Conservation (phyloP, 306 rosid genomes). For the Vigna nakashimae region DNA sequence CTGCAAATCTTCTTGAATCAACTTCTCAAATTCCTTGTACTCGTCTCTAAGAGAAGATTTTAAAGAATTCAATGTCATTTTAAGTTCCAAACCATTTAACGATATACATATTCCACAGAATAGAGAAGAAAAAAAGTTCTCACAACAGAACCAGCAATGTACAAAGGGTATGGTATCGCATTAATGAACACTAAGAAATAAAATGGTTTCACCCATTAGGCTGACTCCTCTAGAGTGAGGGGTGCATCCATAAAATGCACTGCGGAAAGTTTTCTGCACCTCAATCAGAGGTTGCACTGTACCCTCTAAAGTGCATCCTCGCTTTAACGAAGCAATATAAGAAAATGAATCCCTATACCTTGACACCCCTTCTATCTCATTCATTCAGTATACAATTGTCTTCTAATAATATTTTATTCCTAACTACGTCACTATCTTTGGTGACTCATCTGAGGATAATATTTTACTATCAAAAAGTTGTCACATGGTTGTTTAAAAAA, state of each 20-base stretch:
- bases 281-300: not conserved
- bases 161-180: constrained; percentile 4
- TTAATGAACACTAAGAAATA: constrained; percentile 23
- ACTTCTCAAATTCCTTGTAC: constrained; percentile 93
- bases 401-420: too few species aligned
- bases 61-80: constrained; percentile 43
- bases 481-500: too few species aligned
- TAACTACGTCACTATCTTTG: too few species aligned
- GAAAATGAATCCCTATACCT: too few species aligned
- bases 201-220: constrained; percentile 24
- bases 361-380: too few species aligned
- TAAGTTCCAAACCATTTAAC: constrained; percentile 26
- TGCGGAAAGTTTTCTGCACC: not conserved
- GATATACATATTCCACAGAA: constrained; percentile 10
- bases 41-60: constrained; percentile 71
- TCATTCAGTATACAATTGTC: too few species aligned
- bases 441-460: too few species aligned
- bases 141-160: not conserved
- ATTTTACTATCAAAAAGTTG: too few species aligned
- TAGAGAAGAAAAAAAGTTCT: not conserved
- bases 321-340: not conserved
- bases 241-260: not conserved
- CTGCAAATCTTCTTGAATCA: constrained; percentile 91
- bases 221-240: not conserved
- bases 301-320: not conserved